Evolutionary conservation across 1,284 basidiomycete genomes (phyloP).

Genomic region (Ceratobasidium sp.): DNA sequence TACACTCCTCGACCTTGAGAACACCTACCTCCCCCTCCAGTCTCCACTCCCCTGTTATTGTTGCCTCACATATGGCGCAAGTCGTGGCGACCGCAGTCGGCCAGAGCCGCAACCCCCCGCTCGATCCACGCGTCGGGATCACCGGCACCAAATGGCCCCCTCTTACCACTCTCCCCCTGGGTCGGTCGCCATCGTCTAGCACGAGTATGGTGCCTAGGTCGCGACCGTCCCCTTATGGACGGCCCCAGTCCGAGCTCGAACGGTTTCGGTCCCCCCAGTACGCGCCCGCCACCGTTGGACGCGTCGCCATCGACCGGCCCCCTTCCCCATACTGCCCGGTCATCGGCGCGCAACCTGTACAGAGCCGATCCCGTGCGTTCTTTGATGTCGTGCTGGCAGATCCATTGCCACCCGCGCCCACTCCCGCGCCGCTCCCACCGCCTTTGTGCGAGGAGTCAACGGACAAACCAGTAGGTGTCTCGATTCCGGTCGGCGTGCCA

Average conservation of each 20-base stretch:
- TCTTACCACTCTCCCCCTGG: not conserved
- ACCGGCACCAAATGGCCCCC: not conserved
- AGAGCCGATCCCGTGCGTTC: slow-evolving; percentile 21
- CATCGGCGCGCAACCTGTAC: not conserved
- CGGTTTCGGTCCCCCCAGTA: not conserved
- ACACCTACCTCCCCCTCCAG: not conserved
- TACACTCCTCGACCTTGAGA: not conserved
- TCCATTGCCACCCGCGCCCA: not conserved
- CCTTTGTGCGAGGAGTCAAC: not conserved
- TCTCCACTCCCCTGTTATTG: not conserved
- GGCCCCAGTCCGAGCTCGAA: not conserved
- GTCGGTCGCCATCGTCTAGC: not conserved
- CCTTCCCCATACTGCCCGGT: slow-evolving; percentile 10
- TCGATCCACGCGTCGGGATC: slow-evolving; percentile 6
- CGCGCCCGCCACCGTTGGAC: slow-evolving; percentile 16
- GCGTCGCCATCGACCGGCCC: slow-evolving; percentile 10
- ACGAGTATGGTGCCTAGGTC: not conserved
- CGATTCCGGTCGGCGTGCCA: not conserved
- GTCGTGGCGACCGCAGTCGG: not conserved
- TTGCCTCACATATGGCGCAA: not conserved
- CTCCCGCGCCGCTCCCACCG: not conserved
- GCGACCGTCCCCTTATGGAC: not conserved
- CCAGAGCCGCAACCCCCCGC: not conserved
- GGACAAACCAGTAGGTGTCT: not conserved
- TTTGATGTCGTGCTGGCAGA: slow-evolving; percentile 27